phyloP scores from a whole-genome alignment of 2,329 filamentous ascomycete species.

The Fonsecaea pugnacius region DNA sequence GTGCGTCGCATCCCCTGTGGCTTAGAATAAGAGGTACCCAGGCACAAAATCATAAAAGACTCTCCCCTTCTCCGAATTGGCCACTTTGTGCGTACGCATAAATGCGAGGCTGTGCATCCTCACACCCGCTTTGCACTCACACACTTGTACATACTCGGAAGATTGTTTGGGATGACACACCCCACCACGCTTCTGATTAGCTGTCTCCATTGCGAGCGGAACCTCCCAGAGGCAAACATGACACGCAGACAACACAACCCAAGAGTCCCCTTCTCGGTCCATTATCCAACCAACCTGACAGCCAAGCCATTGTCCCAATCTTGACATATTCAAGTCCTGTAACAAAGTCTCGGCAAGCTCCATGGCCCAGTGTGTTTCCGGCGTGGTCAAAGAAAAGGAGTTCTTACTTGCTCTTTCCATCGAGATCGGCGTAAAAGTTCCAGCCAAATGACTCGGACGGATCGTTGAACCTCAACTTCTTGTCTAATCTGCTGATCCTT shows the following conservation, averaged over 20 bases:
- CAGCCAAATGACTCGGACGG: constrained; percentile 60
- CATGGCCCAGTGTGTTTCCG: too few species aligned
- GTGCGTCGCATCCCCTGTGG: too few species aligned
- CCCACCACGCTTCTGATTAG: not conserved
- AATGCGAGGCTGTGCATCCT: not conserved
- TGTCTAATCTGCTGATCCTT: constrained; percentile 61
- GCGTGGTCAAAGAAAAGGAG: not conserved
- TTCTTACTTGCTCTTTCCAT: constrained; percentile 48
- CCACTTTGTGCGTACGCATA: not conserved
- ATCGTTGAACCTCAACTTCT: constrained; percentile 67
- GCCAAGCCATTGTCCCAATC: not conserved
- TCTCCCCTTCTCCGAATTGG: not conserved
- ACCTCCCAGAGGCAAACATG: not conserved
- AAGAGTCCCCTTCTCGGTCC: not conserved
- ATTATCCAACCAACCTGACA: not conserved
- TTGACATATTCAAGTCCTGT: not conserved
- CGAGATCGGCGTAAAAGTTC: constrained; percentile 63
- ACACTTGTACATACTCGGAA: not conserved
- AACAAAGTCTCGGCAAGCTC: too few species aligned
- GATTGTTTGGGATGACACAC: not conserved
- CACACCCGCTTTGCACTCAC: not conserved
- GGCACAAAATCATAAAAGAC: not conserved
- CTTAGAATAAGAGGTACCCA: too few species aligned
- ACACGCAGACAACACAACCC: not conserved
- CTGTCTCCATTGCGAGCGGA: not conserved